phyloP scores from a whole-genome alignment of 2,329 filamentous ascomycete genomes.

The Zymoseptoria brevis region DNA sequence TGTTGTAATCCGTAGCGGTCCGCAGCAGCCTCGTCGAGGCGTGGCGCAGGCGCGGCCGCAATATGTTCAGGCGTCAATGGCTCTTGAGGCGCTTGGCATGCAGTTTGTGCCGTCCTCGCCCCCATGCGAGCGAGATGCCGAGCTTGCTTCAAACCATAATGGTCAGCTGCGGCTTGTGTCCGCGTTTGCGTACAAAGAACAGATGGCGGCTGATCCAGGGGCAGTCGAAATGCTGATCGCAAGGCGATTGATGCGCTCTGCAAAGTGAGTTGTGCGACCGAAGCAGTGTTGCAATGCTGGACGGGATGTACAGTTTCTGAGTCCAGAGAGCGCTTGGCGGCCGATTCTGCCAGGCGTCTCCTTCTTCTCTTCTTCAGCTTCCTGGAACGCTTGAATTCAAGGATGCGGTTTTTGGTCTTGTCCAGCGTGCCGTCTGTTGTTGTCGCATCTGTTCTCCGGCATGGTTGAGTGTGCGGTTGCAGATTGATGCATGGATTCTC shows the following conservation, averaged over 20 bases:
- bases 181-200: not conserved
- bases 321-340: not conserved
- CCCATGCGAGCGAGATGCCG: not conserved
- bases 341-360: not conserved
- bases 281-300: not conserved
- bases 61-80: not conserved
- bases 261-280: not conserved
- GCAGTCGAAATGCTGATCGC: not conserved
- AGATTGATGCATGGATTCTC: not conserved
- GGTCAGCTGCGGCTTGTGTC: not conserved
- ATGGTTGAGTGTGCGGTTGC: not conserved
- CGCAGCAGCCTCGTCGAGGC: not conserved
- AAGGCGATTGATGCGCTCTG: not conserved
- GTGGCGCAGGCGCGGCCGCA: not conserved
- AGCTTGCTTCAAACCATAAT: not conserved
- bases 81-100: not conserved
- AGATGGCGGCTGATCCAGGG: not conserved
- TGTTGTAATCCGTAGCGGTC: not conserved
- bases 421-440: not conserved
- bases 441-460: not conserved
- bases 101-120: not conserved
- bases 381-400: not conserved
- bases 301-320: not conserved
- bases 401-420: not conserved
- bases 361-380: not conserved